Conservation (phyloP, 164 flowering plant species). For the Cinnamomum micranthum region DNA sequence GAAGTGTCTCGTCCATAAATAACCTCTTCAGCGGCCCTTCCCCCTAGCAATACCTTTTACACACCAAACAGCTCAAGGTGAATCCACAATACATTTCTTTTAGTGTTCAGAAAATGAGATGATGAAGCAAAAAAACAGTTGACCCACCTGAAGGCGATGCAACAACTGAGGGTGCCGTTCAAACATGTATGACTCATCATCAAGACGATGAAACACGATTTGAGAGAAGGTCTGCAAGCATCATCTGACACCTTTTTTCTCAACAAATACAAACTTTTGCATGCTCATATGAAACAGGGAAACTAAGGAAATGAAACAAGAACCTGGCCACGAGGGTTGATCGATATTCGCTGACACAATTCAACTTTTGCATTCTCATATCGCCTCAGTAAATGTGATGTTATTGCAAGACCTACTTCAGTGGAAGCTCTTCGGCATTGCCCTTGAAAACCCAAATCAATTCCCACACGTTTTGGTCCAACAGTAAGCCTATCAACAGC, state of each 20-base stretch:
- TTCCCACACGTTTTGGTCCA: slow-evolving; percentile 82
- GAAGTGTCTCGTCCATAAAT: slow-evolving; percentile 90
- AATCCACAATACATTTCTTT: neutral
- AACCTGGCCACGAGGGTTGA: slow-evolving; percentile 90
- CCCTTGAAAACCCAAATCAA: slow-evolving; percentile 82
- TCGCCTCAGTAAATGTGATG: slow-evolving; percentile 76
- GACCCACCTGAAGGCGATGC: slow-evolving; percentile 90
- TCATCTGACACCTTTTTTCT: neutral
- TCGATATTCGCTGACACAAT: slow-evolving; percentile 77
- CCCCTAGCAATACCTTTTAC: slow-evolving; percentile 83
- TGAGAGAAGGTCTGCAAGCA: slow-evolving; percentile 77
- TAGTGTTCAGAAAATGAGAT: neutral
- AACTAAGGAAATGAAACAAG: slow-evolving; percentile 11
- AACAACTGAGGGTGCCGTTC: slow-evolving; percentile 86
- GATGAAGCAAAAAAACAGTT: neutral
- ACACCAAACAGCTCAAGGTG: neutral
- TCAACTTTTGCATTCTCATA: slow-evolving; percentile 79
- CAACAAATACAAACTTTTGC: neutral
- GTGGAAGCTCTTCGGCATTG: slow-evolving; percentile 90
- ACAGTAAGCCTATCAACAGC: slow-evolving; percentile 95
- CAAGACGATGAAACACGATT: slow-evolving; percentile 82
- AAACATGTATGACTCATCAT: slow-evolving; percentile 80
- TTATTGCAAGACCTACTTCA: slow-evolving; percentile 83
- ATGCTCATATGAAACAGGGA: neutral
- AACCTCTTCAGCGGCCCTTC: slow-evolving; percentile 96